Evolutionary conservation across 805 yeast species (phyloP), one percentile per base, ranked within the genome.

Genomic region (Brettanomyces anomalus): DNA sequence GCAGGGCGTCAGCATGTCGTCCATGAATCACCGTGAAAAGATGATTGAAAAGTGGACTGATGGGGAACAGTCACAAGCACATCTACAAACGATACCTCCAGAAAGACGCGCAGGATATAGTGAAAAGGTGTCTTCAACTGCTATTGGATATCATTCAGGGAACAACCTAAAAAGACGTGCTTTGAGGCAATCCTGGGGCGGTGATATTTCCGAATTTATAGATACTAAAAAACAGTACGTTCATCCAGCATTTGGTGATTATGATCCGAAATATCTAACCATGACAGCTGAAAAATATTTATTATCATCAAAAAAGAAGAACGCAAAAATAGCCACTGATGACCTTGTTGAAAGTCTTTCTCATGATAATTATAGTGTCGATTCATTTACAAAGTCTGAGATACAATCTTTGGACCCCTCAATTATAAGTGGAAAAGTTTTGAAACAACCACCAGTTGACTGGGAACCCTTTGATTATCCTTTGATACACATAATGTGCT

Each of bases 381-480:
- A 24, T 24, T 24, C 28, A 24, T 24, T 24, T 11, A 11, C 28
- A 24, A 24, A 24, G 28, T 24, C 28, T 31, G 54, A 63, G 6
- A 59, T 73, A 5, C 67, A 66, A 28, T 71, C 81, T 3, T 61
- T 85, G 49, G 74, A 78, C 33, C 67, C 80, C 2, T 77, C 74
- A 42, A 57, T 79, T 15, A 72, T 83, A 44, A 85, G 80, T 51
- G 84, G 88, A 10, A 85, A 84, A 55, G 85, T 78, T 24, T 84
- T 89, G 14, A 85, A 95, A 2, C 97, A 90, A 59, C 97, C 97
- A 0, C 95, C 96, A 1, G 74, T 79, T 15, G 84, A 76, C 46
- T 89, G 78, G 66, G 89, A 85, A 69, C 97, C 98, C 4, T 86
- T 74, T 62, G 83, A 80, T 0, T 86, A 67, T 53, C 87, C 98